Evolutionary conservation across 345 rosid genomes (phyloP).

Genomic region (Firmiana major): DNA sequence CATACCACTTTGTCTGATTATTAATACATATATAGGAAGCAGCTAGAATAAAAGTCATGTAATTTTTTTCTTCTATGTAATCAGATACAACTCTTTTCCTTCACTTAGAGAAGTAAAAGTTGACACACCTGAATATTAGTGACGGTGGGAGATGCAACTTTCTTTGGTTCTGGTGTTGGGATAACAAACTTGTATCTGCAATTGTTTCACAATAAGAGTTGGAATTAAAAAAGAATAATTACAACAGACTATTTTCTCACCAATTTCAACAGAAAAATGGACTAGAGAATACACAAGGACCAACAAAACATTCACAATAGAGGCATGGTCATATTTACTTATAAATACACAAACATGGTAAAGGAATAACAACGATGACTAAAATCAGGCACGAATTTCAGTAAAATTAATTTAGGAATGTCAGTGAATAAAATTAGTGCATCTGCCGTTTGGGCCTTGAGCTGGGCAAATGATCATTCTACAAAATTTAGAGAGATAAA

Average conservation of each 20-base stretch:
- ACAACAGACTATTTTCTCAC: background rate
- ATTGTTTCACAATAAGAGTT: slow-evolving; percentile 17
- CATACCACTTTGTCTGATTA: background rate
- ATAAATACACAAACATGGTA: background rate
- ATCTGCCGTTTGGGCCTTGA: too few relatives aligned
- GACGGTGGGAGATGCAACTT: slow-evolving; percentile 69
- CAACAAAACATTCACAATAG: background rate
- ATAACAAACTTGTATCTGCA: slow-evolving; percentile 88
- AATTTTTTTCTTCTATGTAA: background rate
- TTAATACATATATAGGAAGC: background rate
- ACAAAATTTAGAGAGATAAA: background rate
- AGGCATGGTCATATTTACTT: background rate
- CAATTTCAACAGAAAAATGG: slow-evolving; percentile 10
- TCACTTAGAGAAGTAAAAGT: slow-evolving; percentile 1
- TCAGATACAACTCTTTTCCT: background rate
- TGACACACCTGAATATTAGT: slow-evolving; percentile 78
- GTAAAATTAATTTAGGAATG: too few relatives aligned
- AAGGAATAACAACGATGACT: background rate
- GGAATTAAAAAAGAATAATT: background rate
- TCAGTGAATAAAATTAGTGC: too few relatives aligned
- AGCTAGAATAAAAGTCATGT: background rate
- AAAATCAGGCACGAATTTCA: too few relatives aligned
- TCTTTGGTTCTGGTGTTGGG: slow-evolving; percentile 76
- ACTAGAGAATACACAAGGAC: background rate
- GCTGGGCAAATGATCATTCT: background rate